Evolutionary conservation across 768 basidiomycete species (phyloP), one percentile per base, ranked within the genome.

Genomic region (Strobilomyces echinocephalus): DNA sequence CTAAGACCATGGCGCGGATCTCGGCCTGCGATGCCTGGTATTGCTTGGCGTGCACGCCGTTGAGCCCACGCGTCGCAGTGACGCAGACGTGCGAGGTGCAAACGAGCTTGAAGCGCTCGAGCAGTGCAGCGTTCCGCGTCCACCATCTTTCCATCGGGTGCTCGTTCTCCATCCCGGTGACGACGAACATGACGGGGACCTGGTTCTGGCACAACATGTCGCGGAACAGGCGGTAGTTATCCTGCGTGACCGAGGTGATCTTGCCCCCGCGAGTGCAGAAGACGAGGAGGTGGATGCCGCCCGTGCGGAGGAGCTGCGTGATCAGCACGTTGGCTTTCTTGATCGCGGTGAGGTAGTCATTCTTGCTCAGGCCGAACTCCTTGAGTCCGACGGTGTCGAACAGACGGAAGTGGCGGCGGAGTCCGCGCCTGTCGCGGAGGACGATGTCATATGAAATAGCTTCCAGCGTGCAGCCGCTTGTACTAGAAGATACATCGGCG

Each of bases 61-160:
- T 46, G 20, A 54, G 44, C 7, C 73, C 66, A 16, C 52, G 54
- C 18, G 52, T 72, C 5, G 72, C 68, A 0, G 73, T 74, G 52
- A 77, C 63, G 49, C 77, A 77, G 0, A 64, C 76, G 21, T 73
- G 69, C 18, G 69, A 70, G 8, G 53, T 48, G 5, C 70, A 63
- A 1, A 24, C 46, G 45, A 56, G 60, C 6, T 55, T 52, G 24
- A 46, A 55, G 38, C 10, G 46, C 40, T 48, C 31, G 53, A 77
- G 77, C 0, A 24, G 10, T 9, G 39, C 40, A 14, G 64, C 56
- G 35, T 76, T 76, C 51, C 59, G 52, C 8, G 5, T 8, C 71
- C 69, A 71, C 69, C 69, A 71, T 0, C 10, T 20, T 31, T 72
- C 69, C n/a, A n/a, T n/a, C n/a, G n/a, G n/a, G n/a, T n/a, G n/a